Evolutionary conservation across 1,139 yeast genomes (phyloP), one percentile per base, ranked within the genome.

Genomic region (Suzukiozyma palmioleophila): DNA sequence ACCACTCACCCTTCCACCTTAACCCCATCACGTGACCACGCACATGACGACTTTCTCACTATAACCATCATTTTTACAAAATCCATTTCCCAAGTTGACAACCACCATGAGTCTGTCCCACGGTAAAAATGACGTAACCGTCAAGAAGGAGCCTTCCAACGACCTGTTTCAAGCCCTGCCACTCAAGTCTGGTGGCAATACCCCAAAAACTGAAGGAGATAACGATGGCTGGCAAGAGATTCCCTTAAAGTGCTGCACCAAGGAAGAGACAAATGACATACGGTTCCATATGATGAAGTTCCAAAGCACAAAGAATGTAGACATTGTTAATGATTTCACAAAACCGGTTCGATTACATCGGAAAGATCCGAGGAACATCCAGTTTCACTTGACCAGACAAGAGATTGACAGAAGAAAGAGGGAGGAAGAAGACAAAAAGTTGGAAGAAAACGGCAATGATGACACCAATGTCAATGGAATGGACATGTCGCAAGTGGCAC

Each of bases 321-420:
- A 86, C 47, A 92, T 94, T 5, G 66, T 69, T 25, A 68, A 70
- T 28, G 81, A 81, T 47, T 90, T 90, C 59, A 81, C 79, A 38
- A 75, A 77, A 43, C 98, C 98, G 0, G 84, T 90, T 13, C 69
- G 96, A 49, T 68, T 90, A 53, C 96, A 89, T 59, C 75, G 97
- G 50, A 89, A 90, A 57, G 97, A 90, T 59, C 96, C 97, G 1
- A 76, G 89, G 51, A 87, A 87, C 56, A 69, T 90, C 57, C 96
- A 87, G 56, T 86, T 85, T 54, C 96, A 87, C 60, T 66, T 86
- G 50, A 83, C 84, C 2, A 56, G 82, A 47, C 69, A 75, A 49
- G 87, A 81, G 48, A 64, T 77, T 40, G 90, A 67, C 52, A 76
- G 66, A 59, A 76, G 70, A 60, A 79, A 67, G 41, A 73, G 73